Conservation (phyloP, 108 stramenopile species). For the Skeletonema costatum region DNA sequence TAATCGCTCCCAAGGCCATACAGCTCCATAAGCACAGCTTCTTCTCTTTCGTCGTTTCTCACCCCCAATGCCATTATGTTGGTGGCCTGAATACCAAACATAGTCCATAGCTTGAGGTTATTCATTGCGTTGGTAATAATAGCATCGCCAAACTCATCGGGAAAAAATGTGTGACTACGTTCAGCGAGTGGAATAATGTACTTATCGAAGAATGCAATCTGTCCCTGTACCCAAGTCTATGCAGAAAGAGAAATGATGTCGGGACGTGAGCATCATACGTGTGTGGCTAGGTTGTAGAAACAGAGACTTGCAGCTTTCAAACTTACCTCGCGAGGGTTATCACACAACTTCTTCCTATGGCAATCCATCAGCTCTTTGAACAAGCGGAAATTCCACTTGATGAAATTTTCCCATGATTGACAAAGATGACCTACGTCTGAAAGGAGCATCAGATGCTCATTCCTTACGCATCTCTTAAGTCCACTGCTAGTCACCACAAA, state of each 20-base stretch:
- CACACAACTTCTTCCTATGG: conserved; percentile 17
- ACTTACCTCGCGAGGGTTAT: conserved; percentile 28
- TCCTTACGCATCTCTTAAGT: conserved; percentile 26
- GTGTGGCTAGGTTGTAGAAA: background rate
- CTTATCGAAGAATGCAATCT: conserved; percentile 44
- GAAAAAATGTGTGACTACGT: conserved; percentile 14
- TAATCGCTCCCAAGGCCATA: background rate
- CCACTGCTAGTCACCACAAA: conserved; percentile 12
- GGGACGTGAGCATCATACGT: background rate
- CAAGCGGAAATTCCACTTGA: conserved; percentile 55
- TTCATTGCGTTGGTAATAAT: conserved; percentile 4
- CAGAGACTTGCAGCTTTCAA: background rate
- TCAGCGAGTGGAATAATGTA: conserved; percentile 43
- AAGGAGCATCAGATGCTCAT: conserved; percentile 51
- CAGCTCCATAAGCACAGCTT: background rate
- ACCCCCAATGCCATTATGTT: background rate
- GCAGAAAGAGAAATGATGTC: background rate
- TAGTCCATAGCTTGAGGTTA: conserved; percentile 18
- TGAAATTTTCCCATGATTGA: conserved; percentile 57
- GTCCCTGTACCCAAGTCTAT: conserved; percentile 37
- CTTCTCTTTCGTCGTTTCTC: background rate
- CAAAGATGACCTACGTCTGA: conserved; percentile 52
- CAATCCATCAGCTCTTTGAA: conserved; percentile 47
- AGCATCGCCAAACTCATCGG: conserved; percentile 3
- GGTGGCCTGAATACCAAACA: conserved; percentile 7